Conservation (phyloP, 169 alveolate species). For the Plasmodium chabaudi region DNA sequence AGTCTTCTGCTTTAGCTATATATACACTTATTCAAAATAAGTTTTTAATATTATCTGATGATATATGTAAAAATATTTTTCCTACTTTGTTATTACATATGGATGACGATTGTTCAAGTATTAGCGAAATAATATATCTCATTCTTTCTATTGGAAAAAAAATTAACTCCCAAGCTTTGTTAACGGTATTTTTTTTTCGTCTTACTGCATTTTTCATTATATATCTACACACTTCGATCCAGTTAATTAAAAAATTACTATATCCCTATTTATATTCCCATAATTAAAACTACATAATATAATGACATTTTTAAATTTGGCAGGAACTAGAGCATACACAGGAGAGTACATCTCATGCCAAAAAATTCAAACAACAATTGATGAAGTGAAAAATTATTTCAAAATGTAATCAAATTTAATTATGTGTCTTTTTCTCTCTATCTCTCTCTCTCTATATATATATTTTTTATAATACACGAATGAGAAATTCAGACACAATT, state of each 20-base stretch:
- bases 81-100: slow-evolving; percentile 48
- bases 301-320: background rate
- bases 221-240: too few species aligned
- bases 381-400: slow-evolving; percentile 17
- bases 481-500: too few species aligned
- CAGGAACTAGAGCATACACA: slow-evolving; percentile 49
- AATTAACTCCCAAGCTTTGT: slow-evolving; percentile 4
- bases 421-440: too few species aligned
- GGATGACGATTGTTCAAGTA: slow-evolving; percentile 38
- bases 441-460: too few species aligned
- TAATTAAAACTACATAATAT: too few species aligned
- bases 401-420: background rate
- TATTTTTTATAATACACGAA: too few species aligned
- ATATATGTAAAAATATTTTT: slow-evolving; percentile 26
- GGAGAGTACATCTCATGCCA: slow-evolving; percentile 47
- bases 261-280: too few species aligned
- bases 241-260: too few species aligned
- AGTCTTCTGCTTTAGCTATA: slow-evolving; percentile 27
- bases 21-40: slow-evolving; percentile 56
- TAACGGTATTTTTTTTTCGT: slow-evolving; percentile 16
- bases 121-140: slow-evolving; percentile 40
- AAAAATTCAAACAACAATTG: slow-evolving; percentile 29
- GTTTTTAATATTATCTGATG: slow-evolving; percentile 16
- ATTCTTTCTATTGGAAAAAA: slow-evolving; percentile 25
- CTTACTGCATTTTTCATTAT: background rate